Percentiles rank a stretch among this genome's conserved stretches.
Evolutionary conservation across 495 filamentous ascomycete genomes (phyloP).

Genomic region (Neurospora sp.): DNA sequence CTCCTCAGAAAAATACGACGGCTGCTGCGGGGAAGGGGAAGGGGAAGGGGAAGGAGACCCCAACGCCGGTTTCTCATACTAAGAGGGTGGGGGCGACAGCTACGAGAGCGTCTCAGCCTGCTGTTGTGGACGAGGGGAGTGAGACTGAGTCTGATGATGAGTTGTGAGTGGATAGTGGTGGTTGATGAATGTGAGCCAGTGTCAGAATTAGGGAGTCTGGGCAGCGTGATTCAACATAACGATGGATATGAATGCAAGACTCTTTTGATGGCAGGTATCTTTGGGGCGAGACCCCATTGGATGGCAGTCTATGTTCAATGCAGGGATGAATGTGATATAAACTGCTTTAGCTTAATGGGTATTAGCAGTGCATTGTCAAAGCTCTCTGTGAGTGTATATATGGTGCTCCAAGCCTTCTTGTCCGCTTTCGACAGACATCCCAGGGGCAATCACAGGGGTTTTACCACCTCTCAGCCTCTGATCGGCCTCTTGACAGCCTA

Average conservation of each 20-base stretch:
- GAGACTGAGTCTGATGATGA: conserved; percentile 38
- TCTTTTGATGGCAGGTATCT: background rate
- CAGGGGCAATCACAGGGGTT: background rate
- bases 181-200: no score
- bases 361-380: background rate
- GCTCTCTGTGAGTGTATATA: background rate
- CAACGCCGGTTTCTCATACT: background rate
- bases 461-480: background rate
- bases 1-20: background rate
- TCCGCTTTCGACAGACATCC: background rate
- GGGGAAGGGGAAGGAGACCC: conserved; percentile 6
- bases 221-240: background rate
- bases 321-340: background rate
- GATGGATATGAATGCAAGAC: background rate
- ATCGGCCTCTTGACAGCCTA: background rate
- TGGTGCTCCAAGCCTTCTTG: background rate
- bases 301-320: background rate
- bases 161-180: conserved; percentile 15
- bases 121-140: conserved; percentile 18
- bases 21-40: background rate
- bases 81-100: conserved; percentile 15
- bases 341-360: background rate
- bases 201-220: no score
- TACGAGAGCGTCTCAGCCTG: conserved; percentile 9
- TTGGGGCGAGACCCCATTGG: background rate